Base-by-base conservation (phyloP, 2,329 filamentous ascomycete genomes). In the Akanthomyces uredinophilus region DNA sequence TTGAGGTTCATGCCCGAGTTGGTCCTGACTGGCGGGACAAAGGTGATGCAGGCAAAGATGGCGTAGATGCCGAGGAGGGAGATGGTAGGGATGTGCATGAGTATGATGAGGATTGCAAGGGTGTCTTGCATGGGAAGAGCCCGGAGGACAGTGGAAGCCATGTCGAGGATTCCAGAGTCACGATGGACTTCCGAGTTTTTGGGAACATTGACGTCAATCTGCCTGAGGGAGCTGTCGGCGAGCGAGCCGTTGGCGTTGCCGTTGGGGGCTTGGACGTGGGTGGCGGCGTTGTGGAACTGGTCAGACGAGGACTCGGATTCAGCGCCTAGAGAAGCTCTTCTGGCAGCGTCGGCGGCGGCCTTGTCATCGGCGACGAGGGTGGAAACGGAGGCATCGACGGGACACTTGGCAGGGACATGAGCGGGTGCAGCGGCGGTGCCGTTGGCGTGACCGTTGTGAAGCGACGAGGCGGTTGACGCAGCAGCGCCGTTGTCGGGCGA, bases 111-210 rank as follows among this genome's bases (percentile, higher is more conserved):
- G 71, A 98, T 96, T 73, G 94, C 92, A 77, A 97, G 91, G 64
- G 94, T 96, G 78, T 98, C 94, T 78, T 92, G 90, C 72, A 96
- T 87, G 60, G 94, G 94, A 70, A 93, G 94, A 58, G 92, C 92
- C 70, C 87, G 87, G 73, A 98, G 85, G 69, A 98, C 94, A 61
- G 92, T 96, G 68, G 91, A 85, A 66, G 90, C 89, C 66, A 96
- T 81, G 69, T 90, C 87, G 68, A 96, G 78, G 53, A 90, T 86
- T 63, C 89, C 89, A 60, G 87, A 81, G 72, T 89, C 86, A 68
- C 87, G 87, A 71, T 90, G 88, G 60, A 89, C 82, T 64, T 87
- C 82, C 67, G 82, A 80, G 68, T 88, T 85, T 74, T 88, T 88
- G 72, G 85, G 83, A 67, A 83, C 83, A 73, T 88, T 89, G 70